A percentile compares a stretch with the other conserved stretches of the same genome.
phyloP scores from a whole-genome alignment of 78 protist species.

The Dictyostelium firmibasis region DNA sequence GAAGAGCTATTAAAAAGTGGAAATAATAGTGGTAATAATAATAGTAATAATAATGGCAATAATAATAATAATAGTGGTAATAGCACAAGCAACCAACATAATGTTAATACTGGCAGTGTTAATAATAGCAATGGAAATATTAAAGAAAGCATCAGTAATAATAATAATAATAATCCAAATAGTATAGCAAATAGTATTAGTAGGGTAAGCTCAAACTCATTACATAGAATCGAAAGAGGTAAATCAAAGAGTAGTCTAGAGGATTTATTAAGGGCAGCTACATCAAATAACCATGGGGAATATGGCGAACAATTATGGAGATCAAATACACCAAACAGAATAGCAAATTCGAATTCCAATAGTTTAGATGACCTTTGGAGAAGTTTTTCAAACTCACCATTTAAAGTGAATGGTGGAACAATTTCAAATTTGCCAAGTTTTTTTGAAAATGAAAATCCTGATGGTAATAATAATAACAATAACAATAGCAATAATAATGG shows the following conservation, averaged over 20 bases:
- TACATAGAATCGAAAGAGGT: constrained; percentile 54
- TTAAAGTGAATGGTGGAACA: neutral
- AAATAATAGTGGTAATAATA: neutral
- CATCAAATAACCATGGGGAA: neutral
- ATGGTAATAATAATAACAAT: neutral
- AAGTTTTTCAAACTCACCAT: constrained; percentile 48
- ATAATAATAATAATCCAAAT: neutral
- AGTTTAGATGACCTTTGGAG: constrained; percentile 64
- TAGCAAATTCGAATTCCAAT: constrained; percentile 19
- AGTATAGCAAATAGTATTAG: constrained; percentile 5
- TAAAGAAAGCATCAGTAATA: neutral
- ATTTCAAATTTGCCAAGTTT: neutral
- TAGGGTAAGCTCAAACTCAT: neutral
- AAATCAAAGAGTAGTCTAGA: constrained; percentile 34
- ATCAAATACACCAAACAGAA: constrained; percentile 31
- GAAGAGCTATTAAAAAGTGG: constrained; percentile 17
- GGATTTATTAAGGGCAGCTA: constrained; percentile 12
- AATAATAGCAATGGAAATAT: neutral
- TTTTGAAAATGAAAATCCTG: neutral
- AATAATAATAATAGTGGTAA: neutral
- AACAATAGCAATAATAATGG: neutral
- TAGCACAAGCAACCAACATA: neutral
- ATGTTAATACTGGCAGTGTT: too few relatives aligned
- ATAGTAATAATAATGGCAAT: neutral
- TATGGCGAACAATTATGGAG: neutral